Evolutionary conservation across 805 yeast species (phyloP).

Genomic region (Yarrowia sp.): DNA sequence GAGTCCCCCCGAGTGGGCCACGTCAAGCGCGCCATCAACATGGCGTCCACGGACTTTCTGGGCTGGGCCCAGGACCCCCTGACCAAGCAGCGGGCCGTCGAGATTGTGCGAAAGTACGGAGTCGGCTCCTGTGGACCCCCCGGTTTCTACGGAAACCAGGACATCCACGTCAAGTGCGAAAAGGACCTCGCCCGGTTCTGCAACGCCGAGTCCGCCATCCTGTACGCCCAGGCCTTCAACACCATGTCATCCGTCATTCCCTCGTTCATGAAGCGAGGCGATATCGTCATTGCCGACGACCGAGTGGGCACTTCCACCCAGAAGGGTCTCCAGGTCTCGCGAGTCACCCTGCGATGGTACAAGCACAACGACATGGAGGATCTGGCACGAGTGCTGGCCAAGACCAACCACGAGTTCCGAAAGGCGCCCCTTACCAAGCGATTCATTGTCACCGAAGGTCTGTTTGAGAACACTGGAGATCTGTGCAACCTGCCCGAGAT

Average conservation of each 20-base stretch:
- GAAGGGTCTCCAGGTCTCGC: slow-evolving; percentile 81
- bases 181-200: slow-evolving; percentile 71
- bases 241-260: slow-evolving; percentile 87
- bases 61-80: slow-evolving; percentile 52
- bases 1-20: slow-evolving; percentile 5
- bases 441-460: slow-evolving; percentile 87
- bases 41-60: slow-evolving; percentile 71
- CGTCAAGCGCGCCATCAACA: slow-evolving; percentile 51
- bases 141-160: slow-evolving; percentile 94
- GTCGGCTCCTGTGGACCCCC: slow-evolving; percentile 99
- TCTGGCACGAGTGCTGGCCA: slow-evolving; percentile 61
- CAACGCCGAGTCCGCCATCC: slow-evolving; percentile 71
- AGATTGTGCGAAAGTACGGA: slow-evolving; percentile 66
- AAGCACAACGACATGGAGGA: slow-evolving; percentile 88
- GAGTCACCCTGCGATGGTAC: slow-evolving; percentile 80
- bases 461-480: slow-evolving; percentile 80
- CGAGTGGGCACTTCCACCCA: slow-evolving; percentile 74
- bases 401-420: slow-evolving; percentile 57
- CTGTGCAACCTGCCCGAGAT: slow-evolving; percentile 66
- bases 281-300: slow-evolving; percentile 81
- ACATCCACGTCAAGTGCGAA: slow-evolving; percentile 78
- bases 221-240: slow-evolving; percentile 90
- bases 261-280: slow-evolving; percentile 93
- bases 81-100: slow-evolving; percentile 54
- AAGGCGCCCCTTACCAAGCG: slow-evolving; percentile 78